phyloP scores from a whole-genome alignment of 108 stramenopile genomes.

The Halocafeteria seosinensis region DNA sequence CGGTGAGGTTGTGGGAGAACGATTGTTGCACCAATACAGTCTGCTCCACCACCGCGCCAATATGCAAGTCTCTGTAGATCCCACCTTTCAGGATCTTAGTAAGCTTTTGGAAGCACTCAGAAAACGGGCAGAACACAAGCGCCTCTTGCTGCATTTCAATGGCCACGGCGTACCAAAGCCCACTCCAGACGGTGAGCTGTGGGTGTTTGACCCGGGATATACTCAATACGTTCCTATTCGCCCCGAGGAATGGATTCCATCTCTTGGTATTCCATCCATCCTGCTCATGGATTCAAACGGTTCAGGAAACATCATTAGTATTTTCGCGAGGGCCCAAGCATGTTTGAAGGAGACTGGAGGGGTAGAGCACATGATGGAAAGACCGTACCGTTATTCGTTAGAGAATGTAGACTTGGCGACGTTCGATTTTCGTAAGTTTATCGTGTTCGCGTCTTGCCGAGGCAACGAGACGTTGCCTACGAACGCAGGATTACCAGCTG shows the following conservation, averaged over 20 bases:
- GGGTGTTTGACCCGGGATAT: conserved; percentile 78
- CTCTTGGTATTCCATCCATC: too few relatives aligned
- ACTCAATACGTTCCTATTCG: conserved; percentile 97
- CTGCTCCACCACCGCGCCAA: conserved; percentile 51
- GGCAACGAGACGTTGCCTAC: conserved; percentile 79
- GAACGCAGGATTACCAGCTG: conserved; percentile 77
- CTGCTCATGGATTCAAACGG: not conserved
- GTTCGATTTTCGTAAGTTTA: conserved; percentile 49
- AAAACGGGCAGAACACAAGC: conserved; percentile 48
- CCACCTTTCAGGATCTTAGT: conserved; percentile 76
- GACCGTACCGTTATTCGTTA: not conserved
- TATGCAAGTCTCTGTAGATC: conserved; percentile 66
- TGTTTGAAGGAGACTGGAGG: not conserved
- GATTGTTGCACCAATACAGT: conserved; percentile 75
- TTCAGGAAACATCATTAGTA: not conserved
- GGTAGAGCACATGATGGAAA: too few relatives aligned
- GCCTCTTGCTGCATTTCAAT: conserved; percentile 89
- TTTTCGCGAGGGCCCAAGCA: too few relatives aligned
- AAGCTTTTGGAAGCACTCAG: conserved; percentile 53
- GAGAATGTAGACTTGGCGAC: not conserved
- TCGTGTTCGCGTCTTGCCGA: conserved; percentile 77
- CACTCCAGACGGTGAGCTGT: conserved; percentile 80
- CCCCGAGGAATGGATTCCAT: too few relatives aligned
- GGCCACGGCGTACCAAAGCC: conserved; percentile 94
- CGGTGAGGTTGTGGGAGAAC: conserved; percentile 59